These are phyloP conservation scores for Phyllosticta citrichinensis DNA, from an alignment of 2,329 filamentous ascomycete species.

Conservation along the genomic window DNA sequence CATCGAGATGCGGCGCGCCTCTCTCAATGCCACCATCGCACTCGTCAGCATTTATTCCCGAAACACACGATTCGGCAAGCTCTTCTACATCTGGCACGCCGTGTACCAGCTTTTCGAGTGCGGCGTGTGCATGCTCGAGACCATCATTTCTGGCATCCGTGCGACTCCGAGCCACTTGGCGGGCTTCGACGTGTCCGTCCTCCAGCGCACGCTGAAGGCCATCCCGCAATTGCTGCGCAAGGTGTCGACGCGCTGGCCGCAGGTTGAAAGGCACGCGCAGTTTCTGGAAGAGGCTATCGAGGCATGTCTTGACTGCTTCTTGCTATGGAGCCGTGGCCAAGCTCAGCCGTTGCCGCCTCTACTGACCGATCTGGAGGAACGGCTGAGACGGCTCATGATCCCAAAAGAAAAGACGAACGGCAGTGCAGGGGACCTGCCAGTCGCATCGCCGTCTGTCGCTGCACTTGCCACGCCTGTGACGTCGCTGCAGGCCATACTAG, in stretches of 20 bases:
- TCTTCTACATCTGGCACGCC: constrained; percentile 10
- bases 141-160: not conserved
- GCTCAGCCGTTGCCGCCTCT: not conserved
- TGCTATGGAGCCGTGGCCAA: not conserved
- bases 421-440: not conserved
- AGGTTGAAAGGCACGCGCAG: not conserved
- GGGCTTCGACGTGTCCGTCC: not conserved
- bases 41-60: constrained; percentile 6
- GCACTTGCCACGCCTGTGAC: not conserved
- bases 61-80: constrained; percentile 3
- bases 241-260: constrained; percentile 2
- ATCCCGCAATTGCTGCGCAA: constrained; percentile 3
- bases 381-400: constrained; percentile 1
- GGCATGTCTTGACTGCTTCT: not conserved
- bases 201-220: not conserved
- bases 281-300: not conserved
- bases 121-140: constrained; percentile 6
- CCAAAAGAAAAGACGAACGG: not conserved
- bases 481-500: not conserved
- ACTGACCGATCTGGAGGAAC: not conserved
- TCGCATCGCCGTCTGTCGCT: not conserved
- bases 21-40: constrained; percentile 1
- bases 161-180: not conserved
- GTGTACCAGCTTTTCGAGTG: constrained; percentile 4
- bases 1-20: constrained; percentile 3